These are phyloP conservation scores for Bruguiera gymnorhiza DNA, from an alignment of 345 rosid species.

Conservation along the genomic window DNA sequence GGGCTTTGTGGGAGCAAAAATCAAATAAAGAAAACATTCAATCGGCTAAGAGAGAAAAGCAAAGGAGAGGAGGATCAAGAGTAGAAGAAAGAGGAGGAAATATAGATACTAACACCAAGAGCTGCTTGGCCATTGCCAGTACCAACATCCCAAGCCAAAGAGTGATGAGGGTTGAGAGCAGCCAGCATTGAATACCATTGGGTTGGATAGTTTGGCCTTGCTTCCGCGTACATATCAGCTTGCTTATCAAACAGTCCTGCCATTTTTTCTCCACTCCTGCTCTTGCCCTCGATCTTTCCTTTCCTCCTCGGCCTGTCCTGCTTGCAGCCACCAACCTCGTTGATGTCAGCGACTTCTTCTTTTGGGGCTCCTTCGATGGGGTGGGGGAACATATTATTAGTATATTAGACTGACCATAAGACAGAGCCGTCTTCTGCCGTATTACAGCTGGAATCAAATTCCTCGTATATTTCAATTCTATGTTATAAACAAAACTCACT, in stretches of 20 bases:
- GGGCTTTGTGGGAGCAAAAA: no score
- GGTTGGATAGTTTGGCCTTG: constrained; percentile 55
- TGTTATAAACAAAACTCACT: no score
- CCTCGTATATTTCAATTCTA: no score
- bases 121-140: constrained; percentile 78
- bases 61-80: background rate
- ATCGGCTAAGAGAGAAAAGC: no score
- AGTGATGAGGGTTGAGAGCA: constrained; percentile 37
- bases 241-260: constrained; percentile 64
- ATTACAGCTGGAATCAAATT: no score
- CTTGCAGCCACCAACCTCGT: no score
- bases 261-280: constrained; percentile 30
- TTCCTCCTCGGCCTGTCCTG: background rate
- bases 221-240: constrained; percentile 53
- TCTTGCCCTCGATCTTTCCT: background rate
- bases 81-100: background rate
- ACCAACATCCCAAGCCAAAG: constrained; percentile 67
- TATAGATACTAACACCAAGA: constrained; percentile 36
- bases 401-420: no score
- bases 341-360: background rate
- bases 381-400: no score
- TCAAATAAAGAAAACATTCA: no score
- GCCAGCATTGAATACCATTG: constrained; percentile 62
- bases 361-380: constrained; percentile 11
- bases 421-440: no score